Percentiles rank a stretch among this genome's conserved stretches.
Evolutionary conservation across 768 basidiomycete genomes (phyloP).

Genomic region (Boletus vermiculosoides): DNA sequence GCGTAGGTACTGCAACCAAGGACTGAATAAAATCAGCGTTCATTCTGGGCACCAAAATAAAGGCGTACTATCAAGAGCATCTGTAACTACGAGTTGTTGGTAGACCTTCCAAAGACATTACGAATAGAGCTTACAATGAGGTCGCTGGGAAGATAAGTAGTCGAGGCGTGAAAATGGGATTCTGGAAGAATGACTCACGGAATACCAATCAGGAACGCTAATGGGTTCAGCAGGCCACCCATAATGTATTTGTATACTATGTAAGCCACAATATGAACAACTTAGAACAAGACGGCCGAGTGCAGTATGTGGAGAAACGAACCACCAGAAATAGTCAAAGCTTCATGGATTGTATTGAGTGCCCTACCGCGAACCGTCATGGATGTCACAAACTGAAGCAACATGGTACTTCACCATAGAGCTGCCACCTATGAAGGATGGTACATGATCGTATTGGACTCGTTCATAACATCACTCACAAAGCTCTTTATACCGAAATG

Average conservation of each 20-base stretch:
- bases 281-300: background rate
- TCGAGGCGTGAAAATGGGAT: background rate
- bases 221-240: background rate
- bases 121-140: constrained; percentile 1
- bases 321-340: constrained; percentile 7
- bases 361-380: constrained; percentile 3
- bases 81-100: constrained; percentile 8
- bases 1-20: constrained; percentile 1
- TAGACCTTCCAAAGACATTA: background rate
- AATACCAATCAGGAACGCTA: background rate
- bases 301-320: background rate
- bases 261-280: background rate
- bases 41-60: background rate
- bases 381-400: background rate
- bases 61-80: background rate
- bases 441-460: background rate
- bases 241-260: constrained; percentile 12
- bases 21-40: constrained; percentile 1
- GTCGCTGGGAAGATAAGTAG: constrained; percentile 1
- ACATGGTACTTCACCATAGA: constrained; percentile 2
- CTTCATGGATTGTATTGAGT: constrained; percentile 15
- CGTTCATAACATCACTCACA: constrained; percentile 3
- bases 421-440: constrained; percentile 4
- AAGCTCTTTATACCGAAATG: background rate
- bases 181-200: constrained; percentile 3